Conservation (phyloP, 805 yeast genomes). For the Metschnikowia koreensis region DNA sequence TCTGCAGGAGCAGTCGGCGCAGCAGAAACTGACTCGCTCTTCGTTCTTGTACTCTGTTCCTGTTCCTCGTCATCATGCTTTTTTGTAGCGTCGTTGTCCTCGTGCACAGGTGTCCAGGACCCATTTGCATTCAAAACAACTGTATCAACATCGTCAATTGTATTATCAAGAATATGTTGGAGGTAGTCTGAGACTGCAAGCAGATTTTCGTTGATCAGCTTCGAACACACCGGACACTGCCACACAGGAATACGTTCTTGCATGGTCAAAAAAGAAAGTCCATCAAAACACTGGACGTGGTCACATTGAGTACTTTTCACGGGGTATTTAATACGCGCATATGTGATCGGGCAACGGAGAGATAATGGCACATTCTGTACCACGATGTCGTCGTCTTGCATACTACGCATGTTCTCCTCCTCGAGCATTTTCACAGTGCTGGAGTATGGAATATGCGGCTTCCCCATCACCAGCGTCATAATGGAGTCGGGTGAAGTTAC, state of each 20-base stretch:
- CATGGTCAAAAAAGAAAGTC: conserved; percentile 63
- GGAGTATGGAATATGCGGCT: conserved; percentile 53
- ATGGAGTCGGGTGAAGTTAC: conserved; percentile 23
- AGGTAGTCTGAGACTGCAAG: conserved; percentile 76
- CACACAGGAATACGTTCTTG: conserved; percentile 82
- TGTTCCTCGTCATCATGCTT: no score
- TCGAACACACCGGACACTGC: conserved; percentile 83
- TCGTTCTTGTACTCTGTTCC: no score
- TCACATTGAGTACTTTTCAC: conserved; percentile 66
- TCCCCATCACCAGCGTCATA: conserved; percentile 19
- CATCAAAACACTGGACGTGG: conserved; percentile 90
- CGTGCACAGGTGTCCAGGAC: conserved; percentile 50
- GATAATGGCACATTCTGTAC: conserved; percentile 66
- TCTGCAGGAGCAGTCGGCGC: conserved; percentile 4
- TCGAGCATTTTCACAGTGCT: conserved; percentile 50
- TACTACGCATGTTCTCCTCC: conserved; percentile 34
- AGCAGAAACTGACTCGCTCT: neutral
- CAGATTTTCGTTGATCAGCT: conserved; percentile 49
- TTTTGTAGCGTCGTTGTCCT: conserved; percentile 10
- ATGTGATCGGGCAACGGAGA: conserved; percentile 77
- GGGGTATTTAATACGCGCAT: conserved; percentile 67
- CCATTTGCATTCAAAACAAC: conserved; percentile 74
- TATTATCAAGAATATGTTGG: conserved; percentile 52
- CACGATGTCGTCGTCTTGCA: conserved; percentile 64
- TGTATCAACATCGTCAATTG: conserved; percentile 56